Evolutionary conservation across 176 grass and related monocot genomes (phyloP).

Genomic region (Hordeum marinum): DNA sequence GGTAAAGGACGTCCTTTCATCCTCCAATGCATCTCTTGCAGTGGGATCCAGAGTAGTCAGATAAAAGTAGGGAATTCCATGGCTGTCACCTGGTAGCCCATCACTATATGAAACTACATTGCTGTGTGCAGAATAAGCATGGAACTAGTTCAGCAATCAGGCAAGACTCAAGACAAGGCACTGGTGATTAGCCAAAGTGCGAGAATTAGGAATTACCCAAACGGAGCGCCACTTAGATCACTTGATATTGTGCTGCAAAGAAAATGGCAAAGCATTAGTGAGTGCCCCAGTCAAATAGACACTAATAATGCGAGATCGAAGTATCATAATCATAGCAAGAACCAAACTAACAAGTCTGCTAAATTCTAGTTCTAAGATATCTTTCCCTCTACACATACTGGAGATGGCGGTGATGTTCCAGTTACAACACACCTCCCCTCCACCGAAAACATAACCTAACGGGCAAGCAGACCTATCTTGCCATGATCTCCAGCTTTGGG

Average conservation of each 20-base stretch:
- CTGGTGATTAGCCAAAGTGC: not conserved
- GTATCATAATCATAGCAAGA: not conserved
- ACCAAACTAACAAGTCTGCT: not conserved
- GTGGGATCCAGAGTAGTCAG: conserved; percentile 86
- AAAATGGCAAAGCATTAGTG: not conserved
- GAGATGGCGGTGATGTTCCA: not conserved
- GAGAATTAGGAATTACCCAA: conserved; percentile 61
- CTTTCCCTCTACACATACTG: too few species aligned
- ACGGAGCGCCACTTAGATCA: conserved; percentile 77
- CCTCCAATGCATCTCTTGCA: conserved; percentile 67
- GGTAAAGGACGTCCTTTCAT: conserved; percentile 81
- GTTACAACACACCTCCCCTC: too few species aligned
- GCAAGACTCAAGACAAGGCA: not conserved
- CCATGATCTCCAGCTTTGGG: not conserved
- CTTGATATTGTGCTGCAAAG: conserved; percentile 80
- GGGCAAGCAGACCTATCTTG: not conserved
- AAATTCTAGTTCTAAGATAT: not conserved
- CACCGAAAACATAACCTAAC: not conserved
- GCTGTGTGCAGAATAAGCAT: conserved; percentile 31
- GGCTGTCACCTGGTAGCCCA: conserved; percentile 52
- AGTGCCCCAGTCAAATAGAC: not conserved
- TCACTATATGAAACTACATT: conserved; percentile 97
- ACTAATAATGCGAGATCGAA: not conserved
- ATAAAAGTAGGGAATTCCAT: conserved; percentile 82
- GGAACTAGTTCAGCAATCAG: conserved; percentile 3